These are phyloP conservation scores for Thelonectria olida DNA, from an alignment of 2,329 filamentous ascomycete genomes.

Conservation along the genomic window DNA sequence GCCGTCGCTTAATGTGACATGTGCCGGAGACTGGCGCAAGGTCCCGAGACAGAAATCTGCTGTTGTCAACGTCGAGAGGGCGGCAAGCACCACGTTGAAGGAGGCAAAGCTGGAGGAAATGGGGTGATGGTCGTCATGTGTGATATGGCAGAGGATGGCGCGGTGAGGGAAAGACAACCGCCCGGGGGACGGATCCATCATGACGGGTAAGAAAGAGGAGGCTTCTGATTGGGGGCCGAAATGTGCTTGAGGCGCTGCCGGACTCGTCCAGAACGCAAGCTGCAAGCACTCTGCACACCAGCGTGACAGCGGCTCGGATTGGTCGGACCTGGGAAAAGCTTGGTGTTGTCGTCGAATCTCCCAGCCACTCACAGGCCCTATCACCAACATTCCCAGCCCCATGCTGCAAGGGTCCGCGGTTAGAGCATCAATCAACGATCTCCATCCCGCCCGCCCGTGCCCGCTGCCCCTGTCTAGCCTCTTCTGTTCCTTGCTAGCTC, in stretches of 20 bases:
- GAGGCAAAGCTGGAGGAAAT: constrained; percentile 6
- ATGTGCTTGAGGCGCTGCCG: not conserved
- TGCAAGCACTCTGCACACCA: not conserved
- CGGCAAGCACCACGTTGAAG: no score
- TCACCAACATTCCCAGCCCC: constrained; percentile 14
- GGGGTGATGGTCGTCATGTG: not conserved
- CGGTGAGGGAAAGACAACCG: not conserved
- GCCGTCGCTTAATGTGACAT: constrained; percentile 22
- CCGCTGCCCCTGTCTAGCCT: constrained; percentile 9
- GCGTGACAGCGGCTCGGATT: not conserved
- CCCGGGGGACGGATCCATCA: not conserved
- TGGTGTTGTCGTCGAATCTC: constrained; percentile 2
- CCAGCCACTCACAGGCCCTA: constrained; percentile 25
- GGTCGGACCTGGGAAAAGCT: not conserved
- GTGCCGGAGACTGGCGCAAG: constrained; percentile 2
- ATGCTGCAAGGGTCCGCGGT: constrained; percentile 30
- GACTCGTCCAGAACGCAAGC: not conserved
- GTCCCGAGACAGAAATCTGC: constrained; percentile 1
- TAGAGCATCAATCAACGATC: constrained; percentile 26
- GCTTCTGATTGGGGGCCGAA: not conserved
- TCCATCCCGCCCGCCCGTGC: not conserved
- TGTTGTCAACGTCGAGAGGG: constrained; percentile 15
- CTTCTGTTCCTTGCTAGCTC: no score
- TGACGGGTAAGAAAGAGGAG: not conserved
- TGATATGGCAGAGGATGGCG: not conserved